Conservation (phyloP, 139 green algal species). For the Tetraselmis striata region DNA sequence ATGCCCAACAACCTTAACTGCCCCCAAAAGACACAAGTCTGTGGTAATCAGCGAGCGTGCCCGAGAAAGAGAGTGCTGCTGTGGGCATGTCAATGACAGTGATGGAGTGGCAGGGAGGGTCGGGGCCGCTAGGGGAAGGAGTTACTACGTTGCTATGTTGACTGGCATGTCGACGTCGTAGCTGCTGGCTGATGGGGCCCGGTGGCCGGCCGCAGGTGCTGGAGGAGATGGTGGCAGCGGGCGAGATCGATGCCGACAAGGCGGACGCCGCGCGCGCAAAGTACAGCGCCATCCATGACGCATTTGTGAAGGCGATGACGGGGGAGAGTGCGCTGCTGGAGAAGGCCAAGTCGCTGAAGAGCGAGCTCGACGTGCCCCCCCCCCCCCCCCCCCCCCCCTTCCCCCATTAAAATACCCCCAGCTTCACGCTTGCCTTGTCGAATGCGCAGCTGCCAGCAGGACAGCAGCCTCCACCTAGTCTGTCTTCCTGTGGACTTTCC, state of each 20-base stretch:
- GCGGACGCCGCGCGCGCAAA: slow-evolving; percentile 5
- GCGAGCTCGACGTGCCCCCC: slow-evolving; percentile 35
- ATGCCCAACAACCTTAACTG: too few relatives aligned
- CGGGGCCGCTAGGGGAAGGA: too few relatives aligned
- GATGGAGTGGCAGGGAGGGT: too few relatives aligned
- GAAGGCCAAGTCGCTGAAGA: slow-evolving; percentile 35
- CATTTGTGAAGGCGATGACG: slow-evolving; percentile 42
- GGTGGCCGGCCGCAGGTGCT: too few relatives aligned
- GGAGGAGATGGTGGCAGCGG: background rate
- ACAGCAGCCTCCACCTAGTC: background rate
- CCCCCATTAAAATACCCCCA: background rate
- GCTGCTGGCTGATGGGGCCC: too few relatives aligned
- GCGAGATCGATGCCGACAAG: slow-evolving; percentile 8
- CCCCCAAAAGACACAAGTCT: too few relatives aligned
- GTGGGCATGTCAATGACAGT: too few relatives aligned
- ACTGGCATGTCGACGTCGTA: too few relatives aligned
- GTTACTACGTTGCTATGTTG: too few relatives aligned
- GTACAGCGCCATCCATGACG: slow-evolving; percentile 13
- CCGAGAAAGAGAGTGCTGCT: too few relatives aligned
- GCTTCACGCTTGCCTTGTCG: background rate
- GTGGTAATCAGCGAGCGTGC: too few relatives aligned
- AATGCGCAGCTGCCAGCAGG: background rate
- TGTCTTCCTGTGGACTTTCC: background rate
- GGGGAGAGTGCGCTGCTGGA: slow-evolving; percentile 37
- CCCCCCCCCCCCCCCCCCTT: background rate